phyloP scores from a whole-genome alignment of 179 eudicot genomes.

The Beta corolliflora region DNA sequence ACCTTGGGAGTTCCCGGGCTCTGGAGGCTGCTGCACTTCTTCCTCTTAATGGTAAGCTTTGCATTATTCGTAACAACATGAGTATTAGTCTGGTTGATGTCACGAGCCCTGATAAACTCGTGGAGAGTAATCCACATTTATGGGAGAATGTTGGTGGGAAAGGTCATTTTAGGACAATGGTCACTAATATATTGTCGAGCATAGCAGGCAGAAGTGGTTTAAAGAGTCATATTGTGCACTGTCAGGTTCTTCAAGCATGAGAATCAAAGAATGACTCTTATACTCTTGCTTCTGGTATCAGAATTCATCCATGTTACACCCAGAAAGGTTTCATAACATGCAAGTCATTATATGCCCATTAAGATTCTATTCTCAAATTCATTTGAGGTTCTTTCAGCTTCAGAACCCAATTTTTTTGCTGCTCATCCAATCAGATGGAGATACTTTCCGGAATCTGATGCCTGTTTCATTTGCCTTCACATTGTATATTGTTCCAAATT shows the following conservation, averaged over 20 bases:
- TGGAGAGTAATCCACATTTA: slow-evolving; percentile 75
- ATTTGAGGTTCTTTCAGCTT: slow-evolving; percentile 15
- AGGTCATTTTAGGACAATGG: slow-evolving; percentile 76
- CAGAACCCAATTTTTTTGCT: not conserved
- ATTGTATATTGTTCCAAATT: slow-evolving; percentile 16
- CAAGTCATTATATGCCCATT: slow-evolving; percentile 8
- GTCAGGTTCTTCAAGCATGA: slow-evolving; percentile 92
- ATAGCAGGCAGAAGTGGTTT: slow-evolving; percentile 81
- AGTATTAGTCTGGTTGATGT: slow-evolving; percentile 94
- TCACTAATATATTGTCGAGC: slow-evolving; percentile 85
- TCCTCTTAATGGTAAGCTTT: slow-evolving; percentile 84
- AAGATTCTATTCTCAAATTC: slow-evolving; percentile 1
- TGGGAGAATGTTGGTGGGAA: slow-evolving; percentile 89
- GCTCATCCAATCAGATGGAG: slow-evolving; percentile 14
- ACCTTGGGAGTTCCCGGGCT: slow-evolving; percentile 80
- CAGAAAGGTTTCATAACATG: slow-evolving; percentile 1
- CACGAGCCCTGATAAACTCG: slow-evolving; percentile 59
- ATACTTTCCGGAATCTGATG: not conserved
- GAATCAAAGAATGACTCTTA: not conserved
- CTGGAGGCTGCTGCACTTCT: slow-evolving; percentile 96
- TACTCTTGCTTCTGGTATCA: slow-evolving; percentile 15
- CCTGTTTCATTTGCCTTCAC: slow-evolving; percentile 3
- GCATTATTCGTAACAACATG: slow-evolving; percentile 90
- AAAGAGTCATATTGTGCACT: slow-evolving; percentile 90
- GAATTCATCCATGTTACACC: slow-evolving; percentile 2